Evolutionary conservation across 2,329 filamentous ascomycete genomes (phyloP).

Genomic region (Drechslera avenae): DNA sequence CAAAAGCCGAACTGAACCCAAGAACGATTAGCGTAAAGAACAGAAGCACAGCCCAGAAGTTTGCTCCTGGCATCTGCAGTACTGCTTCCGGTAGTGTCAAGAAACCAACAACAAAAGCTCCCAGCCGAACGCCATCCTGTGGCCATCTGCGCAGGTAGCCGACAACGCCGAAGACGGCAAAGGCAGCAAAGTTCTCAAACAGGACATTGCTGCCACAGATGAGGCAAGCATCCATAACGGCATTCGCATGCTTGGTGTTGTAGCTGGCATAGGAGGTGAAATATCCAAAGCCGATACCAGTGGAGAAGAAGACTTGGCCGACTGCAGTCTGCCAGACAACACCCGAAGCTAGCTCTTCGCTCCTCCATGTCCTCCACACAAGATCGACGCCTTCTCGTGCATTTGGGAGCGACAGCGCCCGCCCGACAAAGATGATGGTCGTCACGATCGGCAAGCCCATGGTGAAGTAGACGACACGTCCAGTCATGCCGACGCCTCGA

Average conservation of each 20-base stretch:
- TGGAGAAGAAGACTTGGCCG: constrained; percentile 66
- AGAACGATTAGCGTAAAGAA: constrained; percentile 65
- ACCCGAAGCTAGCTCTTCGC: constrained; percentile 57
- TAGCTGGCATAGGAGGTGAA: constrained; percentile 65
- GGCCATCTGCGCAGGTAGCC: constrained; percentile 55
- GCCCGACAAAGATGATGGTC: constrained; percentile 62
- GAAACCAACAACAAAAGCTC: constrained; percentile 63
- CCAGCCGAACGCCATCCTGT: constrained; percentile 53
- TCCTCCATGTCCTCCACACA: constrained; percentile 56
- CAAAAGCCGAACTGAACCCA: constrained; percentile 64
- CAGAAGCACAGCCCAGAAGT: constrained; percentile 63
- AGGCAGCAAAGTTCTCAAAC: constrained; percentile 60
- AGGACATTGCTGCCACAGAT: constrained; percentile 62
- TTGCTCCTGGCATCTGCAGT: constrained; percentile 61
- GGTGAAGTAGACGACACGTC: constrained; percentile 66
- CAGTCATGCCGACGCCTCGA: constrained; percentile 62
- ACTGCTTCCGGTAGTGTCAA: constrained; percentile 63
- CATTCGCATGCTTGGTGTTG: constrained; percentile 62
- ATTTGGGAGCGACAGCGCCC: constrained; percentile 60
- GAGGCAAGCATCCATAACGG: constrained; percentile 63
- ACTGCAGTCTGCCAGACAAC: constrained; percentile 65
- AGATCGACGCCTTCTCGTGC: constrained; percentile 59
- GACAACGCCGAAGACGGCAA: constrained; percentile 62
- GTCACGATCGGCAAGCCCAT: constrained; percentile 65
- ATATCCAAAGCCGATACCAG: constrained; percentile 62